These are phyloP conservation scores for Dinochytrium kinnereticum DNA, from an alignment of 371 early-diverging fungal genomes.

Conservation along the genomic window DNA sequence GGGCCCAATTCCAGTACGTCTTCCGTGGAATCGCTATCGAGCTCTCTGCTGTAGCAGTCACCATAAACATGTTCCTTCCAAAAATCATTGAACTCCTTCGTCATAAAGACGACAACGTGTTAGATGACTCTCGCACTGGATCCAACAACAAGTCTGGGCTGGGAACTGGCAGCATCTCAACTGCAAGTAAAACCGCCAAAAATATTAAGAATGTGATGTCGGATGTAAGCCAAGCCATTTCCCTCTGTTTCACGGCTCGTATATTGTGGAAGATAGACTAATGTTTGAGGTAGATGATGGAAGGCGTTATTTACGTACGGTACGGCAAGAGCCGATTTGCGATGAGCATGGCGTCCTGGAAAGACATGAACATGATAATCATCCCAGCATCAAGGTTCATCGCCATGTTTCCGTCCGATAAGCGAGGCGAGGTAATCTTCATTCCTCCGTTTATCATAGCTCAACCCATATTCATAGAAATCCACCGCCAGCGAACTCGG, in stretches of 20 bases:
- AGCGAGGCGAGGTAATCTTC: not conserved
- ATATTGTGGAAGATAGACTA: not conserved
- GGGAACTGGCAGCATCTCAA: not conserved
- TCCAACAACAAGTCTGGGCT: not conserved
- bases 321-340: slow-evolving; percentile 1
- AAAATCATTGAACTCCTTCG: not conserved
- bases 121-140: not conserved
- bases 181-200: not conserved
- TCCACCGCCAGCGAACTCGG: not conserved
- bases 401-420: not conserved
- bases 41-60: slow-evolving; percentile 1
- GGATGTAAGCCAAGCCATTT: slow-evolving; percentile 2
- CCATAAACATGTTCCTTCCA: slow-evolving; percentile 12
- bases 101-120: slow-evolving; percentile 4
- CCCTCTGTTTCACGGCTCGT: not conserved
- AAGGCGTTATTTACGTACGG: not conserved
- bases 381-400: not conserved
- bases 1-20: not conserved
- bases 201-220: not conserved
- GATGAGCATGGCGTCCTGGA: slow-evolving; percentile 1
- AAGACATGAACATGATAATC: not conserved
- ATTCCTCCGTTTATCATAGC: no score
- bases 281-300: not conserved
- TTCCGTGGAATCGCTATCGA: slow-evolving; percentile 12
- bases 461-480: no score